These are phyloP conservation scores for Xylariaceae sp. DNA, from an alignment of 2,329 filamentous ascomycete species.

Conservation along the genomic window DNA sequence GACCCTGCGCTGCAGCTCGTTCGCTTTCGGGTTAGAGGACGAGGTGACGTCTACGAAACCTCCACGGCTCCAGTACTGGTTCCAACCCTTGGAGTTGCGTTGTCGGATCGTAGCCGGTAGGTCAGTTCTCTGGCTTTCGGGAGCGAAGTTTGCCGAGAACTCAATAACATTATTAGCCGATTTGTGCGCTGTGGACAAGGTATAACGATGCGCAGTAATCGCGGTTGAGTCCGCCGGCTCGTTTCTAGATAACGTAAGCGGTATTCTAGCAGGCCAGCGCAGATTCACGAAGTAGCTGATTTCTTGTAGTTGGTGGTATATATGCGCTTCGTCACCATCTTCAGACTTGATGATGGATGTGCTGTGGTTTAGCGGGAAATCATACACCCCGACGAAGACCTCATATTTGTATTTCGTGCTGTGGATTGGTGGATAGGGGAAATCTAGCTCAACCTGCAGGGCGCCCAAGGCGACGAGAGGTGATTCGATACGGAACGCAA, in stretches of 20 bases:
- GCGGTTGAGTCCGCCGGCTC: conserved; percentile 36
- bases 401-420: conserved; percentile 52
- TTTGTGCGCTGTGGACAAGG: conserved; percentile 32
- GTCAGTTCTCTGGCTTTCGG: conserved; percentile 33
- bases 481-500: conserved; percentile 47
- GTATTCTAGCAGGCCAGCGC: conserved; percentile 39
- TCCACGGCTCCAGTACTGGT: conserved; percentile 48
- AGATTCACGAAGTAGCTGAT: conserved; percentile 50
- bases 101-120: conserved; percentile 36
- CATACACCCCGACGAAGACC: conserved; percentile 50
- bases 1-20: conserved; percentile 53
- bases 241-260: conserved; percentile 34
- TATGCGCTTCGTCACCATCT: conserved; percentile 37
- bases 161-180: conserved; percentile 23
- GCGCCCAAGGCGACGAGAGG: conserved; percentile 43
- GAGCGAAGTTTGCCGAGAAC: conserved; percentile 47
- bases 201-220: conserved; percentile 44
- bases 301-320: conserved; percentile 47
- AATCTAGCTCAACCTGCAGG: conserved; percentile 50
- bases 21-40: conserved; percentile 45
- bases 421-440: conserved; percentile 51
- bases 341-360: conserved; percentile 38
- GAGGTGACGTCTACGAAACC: conserved; percentile 51
- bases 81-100: conserved; percentile 42
- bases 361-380: conserved; percentile 48